phyloP scores from a whole-genome alignment of 345 rosid genomes.

The Lagerstroemia speciosa region DNA sequence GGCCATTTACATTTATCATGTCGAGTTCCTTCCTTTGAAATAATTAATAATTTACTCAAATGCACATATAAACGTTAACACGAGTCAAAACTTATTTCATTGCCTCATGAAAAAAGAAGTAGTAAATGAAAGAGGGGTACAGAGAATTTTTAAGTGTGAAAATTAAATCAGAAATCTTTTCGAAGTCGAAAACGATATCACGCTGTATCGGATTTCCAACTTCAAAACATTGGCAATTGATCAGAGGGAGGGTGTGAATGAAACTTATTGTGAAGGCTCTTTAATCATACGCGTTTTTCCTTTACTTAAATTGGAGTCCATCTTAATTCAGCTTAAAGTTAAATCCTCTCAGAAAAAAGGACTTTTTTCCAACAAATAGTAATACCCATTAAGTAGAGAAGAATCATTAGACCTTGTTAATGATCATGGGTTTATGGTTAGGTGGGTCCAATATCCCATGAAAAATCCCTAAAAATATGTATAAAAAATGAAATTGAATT shows the following conservation, averaged over 20 bases:
- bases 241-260: background rate
- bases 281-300: background rate
- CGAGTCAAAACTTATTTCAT: too few relatives aligned
- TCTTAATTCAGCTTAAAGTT: constrained; percentile 5
- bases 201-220: too few relatives aligned
- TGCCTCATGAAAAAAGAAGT: too few relatives aligned
- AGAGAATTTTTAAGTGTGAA: too few relatives aligned
- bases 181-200: too few relatives aligned
- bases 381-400: background rate
- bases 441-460: background rate
- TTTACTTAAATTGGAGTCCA: constrained; percentile 9
- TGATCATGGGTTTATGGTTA: background rate
- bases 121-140: too few relatives aligned
- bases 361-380: background rate
- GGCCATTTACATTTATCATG: too few relatives aligned
- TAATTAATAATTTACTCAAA: too few relatives aligned
- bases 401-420: constrained; percentile 3
- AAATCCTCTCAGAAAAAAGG: background rate
- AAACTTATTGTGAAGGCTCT: background rate
- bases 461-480: background rate
- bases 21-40: too few relatives aligned
- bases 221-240: background rate
- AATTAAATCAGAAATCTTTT: too few relatives aligned
- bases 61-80: too few relatives aligned
- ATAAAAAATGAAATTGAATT: too few relatives aligned